Evolutionary conservation across 345 rosid species (phyloP), one percentile per base, ranked within the genome.

Genomic region (Pugionium dolabratum): DNA sequence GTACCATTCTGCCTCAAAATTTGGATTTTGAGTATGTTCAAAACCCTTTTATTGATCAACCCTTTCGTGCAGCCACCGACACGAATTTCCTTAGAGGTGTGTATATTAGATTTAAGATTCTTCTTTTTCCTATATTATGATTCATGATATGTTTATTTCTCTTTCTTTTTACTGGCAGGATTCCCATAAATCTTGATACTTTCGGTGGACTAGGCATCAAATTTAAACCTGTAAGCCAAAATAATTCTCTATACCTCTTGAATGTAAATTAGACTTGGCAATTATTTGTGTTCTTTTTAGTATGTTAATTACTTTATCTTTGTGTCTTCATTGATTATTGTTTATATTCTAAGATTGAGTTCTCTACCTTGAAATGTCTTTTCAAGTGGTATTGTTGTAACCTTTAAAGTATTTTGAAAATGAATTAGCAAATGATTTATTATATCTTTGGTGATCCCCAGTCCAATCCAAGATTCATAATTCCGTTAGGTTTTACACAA

Each of bases 1-100:
- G 47, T 64, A 62, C 73, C 66, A 81, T 64, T 78, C 60, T 79
- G 55, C 77, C 79, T 56, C 83, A 78, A 30, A 79, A 77, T 54
- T 75, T 81, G 82, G 84, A 83, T 52, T 71, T 66, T 56, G 62
- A 61, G 48, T 63, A 73, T 77, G 76, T 53, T 34, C 77, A 52
- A 45, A 66, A 53, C 73, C 53, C 84, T 69, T 70, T 77, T 57
- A 66, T 59, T n/a, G 84, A 54, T 26, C 79, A 83, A 29, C 57
- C 73, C 67, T 67, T 82, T 44, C 59, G 62, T 54, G 73, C 79
- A 58, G 29, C 51, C 50, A 67, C 81, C 69, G 76, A 71, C 68
- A 56, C 68, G 41, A 82, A 76, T 59, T 65, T 73, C 33, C 60
- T 77, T 9, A 46, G 69, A 69, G 85, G 92, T 84, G 76, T 2